These are phyloP conservation scores for Penicillium freii DNA, from an alignment of 2,329 filamentous ascomycete genomes.

Conservation along the genomic window DNA sequence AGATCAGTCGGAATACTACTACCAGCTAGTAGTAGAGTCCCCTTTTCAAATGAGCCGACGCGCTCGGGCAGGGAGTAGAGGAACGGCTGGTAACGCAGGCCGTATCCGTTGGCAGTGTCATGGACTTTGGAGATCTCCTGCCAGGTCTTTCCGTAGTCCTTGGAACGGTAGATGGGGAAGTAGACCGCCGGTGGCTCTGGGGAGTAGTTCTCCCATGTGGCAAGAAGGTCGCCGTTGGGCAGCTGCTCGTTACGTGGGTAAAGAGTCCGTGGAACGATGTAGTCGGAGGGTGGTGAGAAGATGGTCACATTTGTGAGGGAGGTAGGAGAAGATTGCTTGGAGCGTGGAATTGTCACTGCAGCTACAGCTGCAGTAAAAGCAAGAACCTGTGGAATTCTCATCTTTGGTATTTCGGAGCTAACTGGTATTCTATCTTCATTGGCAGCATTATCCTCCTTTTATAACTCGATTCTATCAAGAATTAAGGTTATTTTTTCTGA, in stretches of 20 bases:
- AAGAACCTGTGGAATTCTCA: constrained; percentile 18
- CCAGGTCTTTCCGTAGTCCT: constrained; percentile 61
- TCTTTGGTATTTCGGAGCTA: constrained; percentile 3
- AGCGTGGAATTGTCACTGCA: constrained; percentile 9
- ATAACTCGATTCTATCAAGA: neutral
- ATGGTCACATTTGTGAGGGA: constrained; percentile 35
- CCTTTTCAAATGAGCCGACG: constrained; percentile 59
- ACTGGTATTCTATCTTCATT: neutral
- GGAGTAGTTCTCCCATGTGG: constrained; percentile 57
- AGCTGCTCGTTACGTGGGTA: constrained; percentile 53
- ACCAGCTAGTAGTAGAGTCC: constrained; percentile 63
- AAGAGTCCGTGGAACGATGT: constrained; percentile 49
- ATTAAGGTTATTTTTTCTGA: neutral
- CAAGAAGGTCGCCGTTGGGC: constrained; percentile 48
- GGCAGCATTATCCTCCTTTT: constrained; percentile 1
- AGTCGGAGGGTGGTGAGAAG: constrained; percentile 46
- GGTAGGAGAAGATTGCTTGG: constrained; percentile 25
- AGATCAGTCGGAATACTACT: constrained; percentile 56
- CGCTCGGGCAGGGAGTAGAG: constrained; percentile 61
- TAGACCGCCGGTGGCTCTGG: constrained; percentile 54
- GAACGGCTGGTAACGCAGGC: constrained; percentile 67
- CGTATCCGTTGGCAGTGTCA: constrained; percentile 64
- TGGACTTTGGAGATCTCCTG: constrained; percentile 60
- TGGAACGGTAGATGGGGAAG: constrained; percentile 53
- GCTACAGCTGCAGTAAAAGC: constrained; percentile 10